A percentile compares a stretch with the other conserved stretches of the same genome.
Conservation (phyloP, 2,329 filamentous ascomycete genomes). For the Remersonia thermophila region DNA sequence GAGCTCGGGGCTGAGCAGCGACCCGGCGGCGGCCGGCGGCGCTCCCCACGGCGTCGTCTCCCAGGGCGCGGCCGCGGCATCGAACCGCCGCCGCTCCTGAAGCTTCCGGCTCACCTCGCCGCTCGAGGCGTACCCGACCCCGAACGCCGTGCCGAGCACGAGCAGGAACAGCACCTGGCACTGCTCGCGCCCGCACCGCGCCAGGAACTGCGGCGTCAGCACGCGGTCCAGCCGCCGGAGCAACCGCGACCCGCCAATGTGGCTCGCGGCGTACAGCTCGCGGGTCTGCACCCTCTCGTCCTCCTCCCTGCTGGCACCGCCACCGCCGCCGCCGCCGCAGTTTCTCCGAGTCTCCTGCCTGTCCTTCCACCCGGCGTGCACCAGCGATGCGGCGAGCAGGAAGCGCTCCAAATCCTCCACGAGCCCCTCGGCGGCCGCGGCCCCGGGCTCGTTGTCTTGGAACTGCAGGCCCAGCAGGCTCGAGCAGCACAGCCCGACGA, state of each 20-base stretch:
- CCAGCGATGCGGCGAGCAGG: constrained; percentile 20
- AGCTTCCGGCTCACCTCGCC: constrained; percentile 1
- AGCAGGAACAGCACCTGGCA: constrained; percentile 21
- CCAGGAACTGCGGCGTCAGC: constrained; percentile 21
- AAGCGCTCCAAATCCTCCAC: constrained; percentile 20
- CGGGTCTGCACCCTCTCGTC: constrained; percentile 8
- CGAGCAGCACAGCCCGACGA: constrained; percentile 20
- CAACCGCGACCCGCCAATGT: constrained; percentile 19
- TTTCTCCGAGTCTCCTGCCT: constrained; percentile 7
- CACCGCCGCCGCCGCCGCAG: no score
- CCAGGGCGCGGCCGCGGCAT: constrained; percentile 5
- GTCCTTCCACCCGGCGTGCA: constrained; percentile 16
- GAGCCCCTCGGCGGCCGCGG: constrained; percentile 14
- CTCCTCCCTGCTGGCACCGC: constrained; percentile 13
- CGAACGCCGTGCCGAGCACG: constrained; percentile 20
- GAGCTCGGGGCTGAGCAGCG: constrained; percentile 15
- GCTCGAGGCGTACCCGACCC: constrained; percentile 18
- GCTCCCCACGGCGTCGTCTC: no score
- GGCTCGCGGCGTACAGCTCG: constrained; percentile 17
- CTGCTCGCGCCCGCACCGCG: constrained; percentile 13
- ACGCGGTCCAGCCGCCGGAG: constrained; percentile 21
- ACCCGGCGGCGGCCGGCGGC: not conserved
- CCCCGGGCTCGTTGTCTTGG: constrained; percentile 3
- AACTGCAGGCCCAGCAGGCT: constrained; percentile 15
- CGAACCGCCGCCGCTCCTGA: constrained; percentile 11